phyloP scores from a whole-genome alignment of 192 early-diverging fungal species.

The Entomortierella chlamydospora region DNA sequence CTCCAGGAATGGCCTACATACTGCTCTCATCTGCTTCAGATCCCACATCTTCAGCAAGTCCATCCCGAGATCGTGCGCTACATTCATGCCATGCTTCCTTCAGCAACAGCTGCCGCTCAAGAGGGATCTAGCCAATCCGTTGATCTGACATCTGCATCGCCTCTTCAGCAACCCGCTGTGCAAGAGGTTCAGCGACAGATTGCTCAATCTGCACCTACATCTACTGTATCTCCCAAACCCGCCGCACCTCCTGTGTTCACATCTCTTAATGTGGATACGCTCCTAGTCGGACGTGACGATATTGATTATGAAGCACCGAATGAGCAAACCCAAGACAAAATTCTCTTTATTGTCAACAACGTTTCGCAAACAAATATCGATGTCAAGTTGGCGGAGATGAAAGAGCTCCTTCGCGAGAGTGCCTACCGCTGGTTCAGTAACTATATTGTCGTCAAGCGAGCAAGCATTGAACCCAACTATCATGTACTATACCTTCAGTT shows the following conservation, averaged over 20 bases:
- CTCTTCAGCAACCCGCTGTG: slow-evolving; percentile 1
- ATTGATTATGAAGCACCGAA: slow-evolving; percentile 56
- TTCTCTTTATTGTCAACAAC: slow-evolving; percentile 98
- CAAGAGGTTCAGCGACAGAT: slow-evolving; percentile 29
- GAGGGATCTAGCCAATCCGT: slow-evolving; percentile 21
- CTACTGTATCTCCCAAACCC: slow-evolving; percentile 17
- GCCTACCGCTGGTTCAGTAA: slow-evolving; percentile 92
- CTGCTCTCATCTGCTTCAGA: slow-evolving; percentile 85
- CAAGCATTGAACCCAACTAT: slow-evolving; percentile 97
- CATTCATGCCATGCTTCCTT: slow-evolving; percentile 62
- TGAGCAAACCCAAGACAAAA: slow-evolving; percentile 80
- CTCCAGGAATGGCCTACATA: slow-evolving; percentile 94
- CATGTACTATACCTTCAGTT: slow-evolving; percentile 92
- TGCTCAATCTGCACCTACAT: not conserved
- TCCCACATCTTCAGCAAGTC: slow-evolving; percentile 81
- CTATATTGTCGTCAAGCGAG: slow-evolving; percentile 94
- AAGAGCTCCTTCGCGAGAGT: slow-evolving; percentile 75
- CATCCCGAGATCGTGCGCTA: slow-evolving; percentile 79
- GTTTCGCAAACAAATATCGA: slow-evolving; percentile 87
- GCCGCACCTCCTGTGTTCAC: slow-evolving; percentile 69
- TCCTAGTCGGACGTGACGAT: slow-evolving; percentile 59
- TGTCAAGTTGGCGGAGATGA: slow-evolving; percentile 81
- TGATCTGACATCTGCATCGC: slow-evolving; percentile 43
- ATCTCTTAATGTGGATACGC: slow-evolving; percentile 68
- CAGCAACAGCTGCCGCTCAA: slow-evolving; percentile 48